phyloP scores from a whole-genome alignment of 441 rosid species.

The Mallotus japonicus region DNA sequence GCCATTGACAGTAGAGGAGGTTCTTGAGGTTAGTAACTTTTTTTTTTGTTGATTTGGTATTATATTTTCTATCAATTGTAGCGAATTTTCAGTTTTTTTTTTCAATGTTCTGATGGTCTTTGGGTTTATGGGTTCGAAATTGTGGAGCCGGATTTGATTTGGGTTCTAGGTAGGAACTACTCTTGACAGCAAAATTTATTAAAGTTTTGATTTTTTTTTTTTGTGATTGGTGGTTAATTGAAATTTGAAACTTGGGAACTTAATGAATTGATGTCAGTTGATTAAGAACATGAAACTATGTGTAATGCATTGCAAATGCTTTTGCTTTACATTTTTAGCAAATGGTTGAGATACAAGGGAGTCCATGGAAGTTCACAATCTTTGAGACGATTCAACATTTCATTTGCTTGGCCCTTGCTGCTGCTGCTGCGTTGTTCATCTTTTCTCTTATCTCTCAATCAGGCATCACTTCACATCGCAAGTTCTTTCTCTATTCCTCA shows the following conservation, averaged over 20 bases:
- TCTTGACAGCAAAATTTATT: not conserved
- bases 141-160: slow-evolving; percentile 20
- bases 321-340: not conserved
- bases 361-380: too few species aligned
- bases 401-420: too few species aligned
- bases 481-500: too few species aligned
- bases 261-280: not conserved
- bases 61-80: not conserved
- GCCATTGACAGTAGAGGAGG: too few species aligned
- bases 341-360: not conserved
- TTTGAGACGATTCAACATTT: too few species aligned
- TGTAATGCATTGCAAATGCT: not conserved
- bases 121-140: slow-evolving; percentile 9
- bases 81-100: slow-evolving; percentile 4
- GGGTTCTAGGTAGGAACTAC: not conserved
- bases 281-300: not conserved
- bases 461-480: too few species aligned
- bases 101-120: not conserved
- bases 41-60: too few species aligned
- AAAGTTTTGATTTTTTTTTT: not conserved
- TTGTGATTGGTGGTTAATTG: slow-evolving; percentile 8
- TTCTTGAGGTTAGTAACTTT: too few species aligned
- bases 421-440: too few species aligned
- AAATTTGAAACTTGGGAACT: slow-evolving; percentile 2
- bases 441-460: too few species aligned